Evolutionary conservation across 192 early-diverging fungal species (phyloP).

Genomic region (Coemansia sp.): DNA sequence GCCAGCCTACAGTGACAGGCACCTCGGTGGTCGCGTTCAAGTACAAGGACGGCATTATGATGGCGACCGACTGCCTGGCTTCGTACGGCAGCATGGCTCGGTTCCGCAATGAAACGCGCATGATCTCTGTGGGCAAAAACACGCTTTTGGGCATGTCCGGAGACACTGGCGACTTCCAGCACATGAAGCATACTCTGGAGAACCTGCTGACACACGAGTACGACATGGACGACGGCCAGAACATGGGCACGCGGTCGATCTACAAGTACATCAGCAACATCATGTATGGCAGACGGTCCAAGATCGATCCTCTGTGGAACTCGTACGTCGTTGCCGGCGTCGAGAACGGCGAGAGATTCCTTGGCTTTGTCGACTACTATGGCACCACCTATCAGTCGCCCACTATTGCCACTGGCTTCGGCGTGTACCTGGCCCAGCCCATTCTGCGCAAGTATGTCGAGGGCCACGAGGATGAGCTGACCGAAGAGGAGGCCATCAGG

Average conservation of each 20-base stretch:
- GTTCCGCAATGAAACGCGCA: slow-evolving; percentile 85
- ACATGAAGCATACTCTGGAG: slow-evolving; percentile 81
- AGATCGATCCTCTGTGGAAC: slow-evolving; percentile 96
- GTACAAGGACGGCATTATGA: slow-evolving; percentile 96
- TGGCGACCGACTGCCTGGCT: slow-evolving; percentile 91
- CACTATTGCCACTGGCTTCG: slow-evolving; percentile 94
- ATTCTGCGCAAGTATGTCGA: slow-evolving; percentile 90
- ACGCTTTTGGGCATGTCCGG: slow-evolving; percentile 91
- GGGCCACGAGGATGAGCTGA: slow-evolving; percentile 77
- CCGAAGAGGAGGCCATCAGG: slow-evolving; percentile 83
- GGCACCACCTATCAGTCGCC: slow-evolving; percentile 91
- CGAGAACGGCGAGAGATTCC: slow-evolving; percentile 71
- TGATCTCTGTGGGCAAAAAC: slow-evolving; percentile 72
- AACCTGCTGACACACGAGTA: slow-evolving; percentile 81
- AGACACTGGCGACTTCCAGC: slow-evolving; percentile 93
- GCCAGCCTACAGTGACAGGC: slow-evolving; percentile 81
- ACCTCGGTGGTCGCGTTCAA: slow-evolving; percentile 91
- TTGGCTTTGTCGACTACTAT: slow-evolving; percentile 89
- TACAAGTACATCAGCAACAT: slow-evolving; percentile 87
- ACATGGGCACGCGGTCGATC: slow-evolving; percentile 78
- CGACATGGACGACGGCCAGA: slow-evolving; percentile 86
- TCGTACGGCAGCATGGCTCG: slow-evolving; percentile 93
- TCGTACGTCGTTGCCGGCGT: slow-evolving; percentile 86
- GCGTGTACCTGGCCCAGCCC: slow-evolving; percentile 84
- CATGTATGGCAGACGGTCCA: slow-evolving; percentile 87